These are phyloP conservation scores for Rusavskia elegans DNA, from an alignment of 495 filamentous ascomycete species.

Conservation along the genomic window DNA sequence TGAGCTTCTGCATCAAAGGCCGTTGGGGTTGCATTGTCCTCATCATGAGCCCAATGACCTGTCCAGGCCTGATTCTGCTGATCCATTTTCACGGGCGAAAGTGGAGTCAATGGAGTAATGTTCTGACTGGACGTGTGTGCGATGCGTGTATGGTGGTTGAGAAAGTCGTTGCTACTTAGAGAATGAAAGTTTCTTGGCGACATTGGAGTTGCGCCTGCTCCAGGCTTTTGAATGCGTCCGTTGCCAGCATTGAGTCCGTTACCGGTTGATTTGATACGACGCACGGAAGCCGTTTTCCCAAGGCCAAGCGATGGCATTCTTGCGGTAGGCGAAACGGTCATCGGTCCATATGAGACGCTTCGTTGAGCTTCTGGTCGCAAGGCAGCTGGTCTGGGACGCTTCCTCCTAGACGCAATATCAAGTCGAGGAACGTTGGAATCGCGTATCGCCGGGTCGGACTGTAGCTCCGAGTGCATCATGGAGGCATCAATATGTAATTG, in stretches of 20 bases:
- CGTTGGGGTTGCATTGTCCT: constrained; percentile 1
- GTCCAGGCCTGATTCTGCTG: constrained; percentile 4
- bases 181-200: constrained; percentile 37
- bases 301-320: constrained; percentile 23
- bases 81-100: constrained; percentile 3
- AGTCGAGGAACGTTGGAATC: constrained; percentile 8
- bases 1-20: neutral
- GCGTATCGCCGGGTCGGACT: neutral
- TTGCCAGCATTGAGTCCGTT: constrained; percentile 32
- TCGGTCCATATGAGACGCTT: constrained; percentile 23
- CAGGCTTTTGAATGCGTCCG: constrained; percentile 35
- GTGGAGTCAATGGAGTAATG: constrained; percentile 6
- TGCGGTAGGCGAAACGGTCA: constrained; percentile 26
- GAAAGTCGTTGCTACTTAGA: constrained; percentile 11
- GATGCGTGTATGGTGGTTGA: neutral
- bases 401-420: constrained; percentile 37
- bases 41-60: constrained; percentile 1
- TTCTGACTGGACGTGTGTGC: constrained; percentile 2
- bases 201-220: constrained; percentile 24
- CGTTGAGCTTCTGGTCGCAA: constrained; percentile 26
- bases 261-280: constrained; percentile 36
- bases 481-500: constrained; percentile 14
- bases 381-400: constrained; percentile 36
- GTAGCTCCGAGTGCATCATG: constrained; percentile 10
- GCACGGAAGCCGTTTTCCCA: constrained; percentile 23